Evolutionary conservation across 2,329 filamentous ascomycete species (phyloP).

Genomic region (Gnomoniopsis smithogilvyi): DNA sequence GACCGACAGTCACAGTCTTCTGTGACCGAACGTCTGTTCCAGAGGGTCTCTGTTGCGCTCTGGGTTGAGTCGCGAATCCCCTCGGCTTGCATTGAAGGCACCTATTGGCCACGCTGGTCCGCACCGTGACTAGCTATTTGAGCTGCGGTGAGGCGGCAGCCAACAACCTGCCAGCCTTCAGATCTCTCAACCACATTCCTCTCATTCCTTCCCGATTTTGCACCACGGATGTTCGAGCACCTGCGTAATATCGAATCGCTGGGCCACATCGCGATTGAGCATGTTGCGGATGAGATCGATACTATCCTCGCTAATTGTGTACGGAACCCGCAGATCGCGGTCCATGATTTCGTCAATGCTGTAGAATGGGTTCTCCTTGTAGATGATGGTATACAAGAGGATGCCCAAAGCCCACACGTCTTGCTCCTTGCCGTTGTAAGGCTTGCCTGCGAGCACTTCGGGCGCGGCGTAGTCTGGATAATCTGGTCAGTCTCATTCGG

Average conservation of each 20-base stretch:
- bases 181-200: not conserved
- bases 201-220: conserved; percentile 15
- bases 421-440: conserved; percentile 94
- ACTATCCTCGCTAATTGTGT: conserved; percentile 83
- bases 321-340: conserved; percentile 87
- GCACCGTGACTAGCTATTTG: not conserved
- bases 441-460: conserved; percentile 90
- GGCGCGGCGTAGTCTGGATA: conserved; percentile 88
- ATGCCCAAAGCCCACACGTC: conserved; percentile 98
- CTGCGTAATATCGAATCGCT: conserved; percentile 80
- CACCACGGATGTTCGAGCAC: conserved; percentile 90
- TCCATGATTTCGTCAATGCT: conserved; percentile 99
- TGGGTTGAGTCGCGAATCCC: too few relatives aligned
- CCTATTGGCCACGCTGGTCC: not conserved
- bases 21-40: too few relatives aligned
- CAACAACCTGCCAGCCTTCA: not conserved
- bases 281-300: conserved; percentile 89
- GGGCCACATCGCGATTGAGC: conserved; percentile 84
- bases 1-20: too few relatives aligned
- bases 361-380: conserved; percentile 99
- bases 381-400: conserved; percentile 95
- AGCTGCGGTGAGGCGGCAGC: too few relatives aligned
- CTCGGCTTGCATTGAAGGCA: too few relatives aligned
- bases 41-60: too few relatives aligned
- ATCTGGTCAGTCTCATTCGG: conserved; percentile 8